Conservation (phyloP, 768 basidiomycete genomes). For the Auriscalpium orientale region DNA sequence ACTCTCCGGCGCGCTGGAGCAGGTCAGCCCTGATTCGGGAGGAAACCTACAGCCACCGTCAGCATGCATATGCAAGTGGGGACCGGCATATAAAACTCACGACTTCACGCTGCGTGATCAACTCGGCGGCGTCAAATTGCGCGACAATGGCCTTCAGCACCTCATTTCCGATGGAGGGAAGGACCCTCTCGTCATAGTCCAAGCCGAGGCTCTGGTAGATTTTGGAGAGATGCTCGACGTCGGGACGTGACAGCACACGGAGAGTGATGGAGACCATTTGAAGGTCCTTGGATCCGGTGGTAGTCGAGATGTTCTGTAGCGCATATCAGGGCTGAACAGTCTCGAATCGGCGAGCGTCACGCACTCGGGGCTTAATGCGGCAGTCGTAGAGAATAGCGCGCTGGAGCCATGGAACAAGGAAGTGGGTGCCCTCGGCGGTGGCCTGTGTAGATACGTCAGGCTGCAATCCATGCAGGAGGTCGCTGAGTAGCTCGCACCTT, state of each 20-base stretch:
- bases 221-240: slow-evolving; percentile 77
- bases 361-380: slow-evolving; percentile 89
- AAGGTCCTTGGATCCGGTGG: slow-evolving; percentile 95
- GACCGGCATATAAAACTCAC: slow-evolving; percentile 49
- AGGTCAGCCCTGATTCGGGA: slow-evolving; percentile 90
- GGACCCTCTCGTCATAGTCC: slow-evolving; percentile 96
- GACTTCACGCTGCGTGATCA: slow-evolving; percentile 97
- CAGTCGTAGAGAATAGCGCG: slow-evolving; percentile 96
- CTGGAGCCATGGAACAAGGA: slow-evolving; percentile 93
- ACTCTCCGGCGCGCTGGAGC: slow-evolving; percentile 89
- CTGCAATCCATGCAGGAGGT: neutral
- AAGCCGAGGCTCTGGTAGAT: slow-evolving; percentile 93
- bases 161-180: slow-evolving; percentile 97
- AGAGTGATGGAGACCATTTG: slow-evolving; percentile 98
- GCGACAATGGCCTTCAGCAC: slow-evolving; percentile 97
- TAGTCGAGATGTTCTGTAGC: slow-evolving; percentile 90
- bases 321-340: neutral
- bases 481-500: slow-evolving; percentile 38
- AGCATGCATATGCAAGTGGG: neutral
- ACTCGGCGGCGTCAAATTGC: slow-evolving; percentile 93
- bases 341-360: slow-evolving; percentile 17
- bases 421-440: slow-evolving; percentile 88
- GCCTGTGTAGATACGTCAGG: slow-evolving; percentile 43
- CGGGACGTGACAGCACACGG: slow-evolving; percentile 91
- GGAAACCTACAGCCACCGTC: slow-evolving; percentile 52